A percentile compares a stretch with the other conserved stretches of the same genome.
phyloP scores from a whole-genome alignment of 2,329 filamentous ascomycete species.

The Leptographium wingfieldii region DNA sequence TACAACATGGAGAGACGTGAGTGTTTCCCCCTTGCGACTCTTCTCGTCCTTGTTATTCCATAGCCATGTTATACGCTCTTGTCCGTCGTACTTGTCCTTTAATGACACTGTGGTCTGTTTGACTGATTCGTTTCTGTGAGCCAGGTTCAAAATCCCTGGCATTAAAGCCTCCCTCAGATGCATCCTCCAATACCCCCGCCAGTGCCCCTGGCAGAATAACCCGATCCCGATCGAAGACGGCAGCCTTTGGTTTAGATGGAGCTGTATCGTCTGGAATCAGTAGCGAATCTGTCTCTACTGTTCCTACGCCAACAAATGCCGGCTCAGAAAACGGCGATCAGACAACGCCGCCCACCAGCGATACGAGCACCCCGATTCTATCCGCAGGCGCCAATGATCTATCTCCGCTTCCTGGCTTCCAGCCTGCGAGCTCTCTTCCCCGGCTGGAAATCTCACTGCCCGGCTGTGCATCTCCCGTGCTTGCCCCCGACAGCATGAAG shows the following conservation, averaged over 20 bases:
- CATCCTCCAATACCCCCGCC: not conserved
- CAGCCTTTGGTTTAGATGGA: not conserved
- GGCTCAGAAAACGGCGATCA: conserved; percentile 10
- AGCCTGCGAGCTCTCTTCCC: conserved; percentile 13
- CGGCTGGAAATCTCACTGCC: conserved; percentile 24
- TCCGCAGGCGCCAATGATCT: conserved; percentile 12
- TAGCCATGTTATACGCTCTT: not conserved
- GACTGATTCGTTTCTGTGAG: not conserved
- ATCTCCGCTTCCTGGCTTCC: conserved; percentile 5
- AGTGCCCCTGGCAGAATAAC: conserved; percentile 1
- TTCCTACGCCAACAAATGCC: conserved; percentile 23
- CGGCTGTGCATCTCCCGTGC: conserved; percentile 19
- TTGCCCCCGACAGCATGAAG: conserved; percentile 30
- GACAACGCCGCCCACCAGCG: conserved; percentile 32
- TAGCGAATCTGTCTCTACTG: conserved; percentile 22
- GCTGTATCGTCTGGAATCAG: conserved; percentile 12
- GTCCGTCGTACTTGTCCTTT: not conserved
- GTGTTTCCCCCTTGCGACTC: not conserved
- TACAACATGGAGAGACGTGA: not conserved
- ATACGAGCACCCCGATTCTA: conserved; percentile 25
- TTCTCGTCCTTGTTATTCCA: not conserved
- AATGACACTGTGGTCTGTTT: not conserved
- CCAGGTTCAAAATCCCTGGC: not conserved
- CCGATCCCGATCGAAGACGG: not conserved
- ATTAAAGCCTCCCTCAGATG: not conserved